Evolutionary conservation across 257 asterid species (phyloP), one percentile per base, ranked within the genome.

Genomic region (Thymus mandschuricus): DNA sequence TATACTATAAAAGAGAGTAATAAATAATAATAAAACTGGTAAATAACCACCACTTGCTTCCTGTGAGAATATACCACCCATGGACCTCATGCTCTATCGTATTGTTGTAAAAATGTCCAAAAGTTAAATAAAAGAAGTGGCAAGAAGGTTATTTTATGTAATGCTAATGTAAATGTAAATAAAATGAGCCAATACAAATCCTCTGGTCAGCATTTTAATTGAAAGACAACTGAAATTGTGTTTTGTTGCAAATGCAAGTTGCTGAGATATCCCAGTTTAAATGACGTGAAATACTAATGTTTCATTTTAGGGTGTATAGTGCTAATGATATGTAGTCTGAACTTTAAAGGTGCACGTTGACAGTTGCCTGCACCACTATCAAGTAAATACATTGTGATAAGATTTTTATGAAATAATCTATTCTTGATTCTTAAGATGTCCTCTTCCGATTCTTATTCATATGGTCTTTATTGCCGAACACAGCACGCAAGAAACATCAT

Each of bases 241-340:
- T 27, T 6, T 43, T 12, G 12, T 12, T 45, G 50, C 50, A 45
- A 45, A 8, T 45, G 50, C 50, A 45, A 45, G 3, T 12, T 9
- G 12, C 50, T 0, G 7, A 8, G 60, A 9, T 27, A 27, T 8
- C 13, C 60, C 31, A 29, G 4, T 57, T 30, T 10, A 57, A 21
- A 4, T 57, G 33, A 1, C 31, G 21, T 31, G n/a, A 41, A 57
- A 57, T 57, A n/a, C 27, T 30, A 54, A 27, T 27, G 1, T 27
- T 54, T 54, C 60, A 54, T 30, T 57, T 57, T 31, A 12, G 64
- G 64, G 21, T 58, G 64, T 58, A 33, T 10, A 11, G 10, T 58
- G 64, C 64, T 10, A 58, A 10, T 31, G 27, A 57, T 41, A 31
- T 58, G 43, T 10, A 51, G 30, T 30, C 5, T 31, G 21, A 58